These are phyloP conservation scores for Citrus medica DNA, from an alignment of 345 rosid species.

Conservation along the genomic window DNA sequence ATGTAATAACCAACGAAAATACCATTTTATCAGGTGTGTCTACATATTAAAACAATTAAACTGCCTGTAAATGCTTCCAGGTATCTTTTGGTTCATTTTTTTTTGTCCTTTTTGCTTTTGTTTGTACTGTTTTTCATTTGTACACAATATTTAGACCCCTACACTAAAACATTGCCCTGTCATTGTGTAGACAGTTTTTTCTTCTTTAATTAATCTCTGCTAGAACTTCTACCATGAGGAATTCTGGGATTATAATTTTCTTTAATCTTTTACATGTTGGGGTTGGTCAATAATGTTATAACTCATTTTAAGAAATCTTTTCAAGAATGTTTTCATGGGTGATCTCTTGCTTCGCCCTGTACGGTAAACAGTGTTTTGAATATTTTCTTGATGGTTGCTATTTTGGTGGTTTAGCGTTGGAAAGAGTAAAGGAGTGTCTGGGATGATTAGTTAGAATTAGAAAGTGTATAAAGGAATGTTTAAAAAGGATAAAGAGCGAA, in stretches of 20 bases:
- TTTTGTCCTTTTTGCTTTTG: slow-evolving; percentile 6
- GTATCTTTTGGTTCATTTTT: slow-evolving; percentile 33
- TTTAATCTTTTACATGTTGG: background rate
- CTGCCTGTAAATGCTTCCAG: slow-evolving; percentile 60
- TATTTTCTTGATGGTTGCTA: background rate
- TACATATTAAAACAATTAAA: slow-evolving; percentile 73
- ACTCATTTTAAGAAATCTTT: background rate
- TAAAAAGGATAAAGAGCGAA: background rate
- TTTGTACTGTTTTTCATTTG: background rate
- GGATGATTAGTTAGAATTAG: background rate
- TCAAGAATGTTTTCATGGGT: background rate
- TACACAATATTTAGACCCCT: background rate
- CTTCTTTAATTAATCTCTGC: background rate
- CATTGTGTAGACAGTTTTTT: background rate
- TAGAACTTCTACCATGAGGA: background rate
- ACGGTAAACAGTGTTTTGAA: background rate
- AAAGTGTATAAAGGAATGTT: background rate
- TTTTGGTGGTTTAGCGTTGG: background rate
- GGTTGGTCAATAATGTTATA: background rate
- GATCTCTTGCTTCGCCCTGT: background rate
- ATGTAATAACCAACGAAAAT: slow-evolving; percentile 15
- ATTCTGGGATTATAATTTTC: background rate
- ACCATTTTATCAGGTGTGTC: slow-evolving; percentile 70
- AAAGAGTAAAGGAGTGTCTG: background rate
- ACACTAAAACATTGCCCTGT: too few species aligned